Conservation (phyloP, 2,329 filamentous ascomycete species). For the Ophiostoma piceae region DNA sequence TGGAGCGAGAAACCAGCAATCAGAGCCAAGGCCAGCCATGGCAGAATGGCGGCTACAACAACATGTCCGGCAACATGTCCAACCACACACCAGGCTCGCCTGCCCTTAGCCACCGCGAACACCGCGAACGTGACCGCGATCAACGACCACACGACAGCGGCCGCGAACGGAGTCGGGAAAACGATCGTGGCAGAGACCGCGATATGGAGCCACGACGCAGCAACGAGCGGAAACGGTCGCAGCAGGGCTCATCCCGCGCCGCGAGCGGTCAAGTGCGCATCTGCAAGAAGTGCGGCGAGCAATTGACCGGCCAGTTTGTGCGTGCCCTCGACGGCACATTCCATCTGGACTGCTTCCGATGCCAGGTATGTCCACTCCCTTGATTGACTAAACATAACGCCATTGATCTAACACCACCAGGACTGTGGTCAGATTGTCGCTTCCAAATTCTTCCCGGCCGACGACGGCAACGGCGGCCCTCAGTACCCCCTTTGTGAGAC, state of each 20-base stretch:
- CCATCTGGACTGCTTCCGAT: conserved; percentile 97
- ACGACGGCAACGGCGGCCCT: conserved; percentile 75
- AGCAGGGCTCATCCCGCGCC: conserved; percentile 44
- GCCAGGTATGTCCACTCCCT: conserved; percentile 59
- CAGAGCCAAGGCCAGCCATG: conserved; percentile 25
- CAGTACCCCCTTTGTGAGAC: conserved; percentile 97
- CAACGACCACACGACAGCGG: conserved; percentile 25
- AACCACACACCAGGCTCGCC: conserved; percentile 36
- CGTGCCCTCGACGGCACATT: conserved; percentile 89
- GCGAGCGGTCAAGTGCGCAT: conserved; percentile 57
- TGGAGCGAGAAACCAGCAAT: conserved; percentile 30
- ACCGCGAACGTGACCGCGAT: conserved; percentile 30
- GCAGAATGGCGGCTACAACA: conserved; percentile 28
- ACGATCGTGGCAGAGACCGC: conserved; percentile 27
- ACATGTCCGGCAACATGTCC: conserved; percentile 26
- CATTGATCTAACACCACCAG: conserved; percentile 51
- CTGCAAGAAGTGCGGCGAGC: conserved; percentile 83
- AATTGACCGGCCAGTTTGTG: conserved; percentile 91
- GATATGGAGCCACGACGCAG: conserved; percentile 48
- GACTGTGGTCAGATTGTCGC: conserved; percentile 96
- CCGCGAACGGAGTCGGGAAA: conserved; percentile 31
- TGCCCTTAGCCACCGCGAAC: conserved; percentile 34
- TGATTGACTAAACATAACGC: too few relatives aligned
- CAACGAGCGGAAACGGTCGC: conserved; percentile 47
- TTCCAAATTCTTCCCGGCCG: conserved; percentile 97